Conservation (phyloP, 139 green algal genomes). For the Dunaliella sp. region DNA sequence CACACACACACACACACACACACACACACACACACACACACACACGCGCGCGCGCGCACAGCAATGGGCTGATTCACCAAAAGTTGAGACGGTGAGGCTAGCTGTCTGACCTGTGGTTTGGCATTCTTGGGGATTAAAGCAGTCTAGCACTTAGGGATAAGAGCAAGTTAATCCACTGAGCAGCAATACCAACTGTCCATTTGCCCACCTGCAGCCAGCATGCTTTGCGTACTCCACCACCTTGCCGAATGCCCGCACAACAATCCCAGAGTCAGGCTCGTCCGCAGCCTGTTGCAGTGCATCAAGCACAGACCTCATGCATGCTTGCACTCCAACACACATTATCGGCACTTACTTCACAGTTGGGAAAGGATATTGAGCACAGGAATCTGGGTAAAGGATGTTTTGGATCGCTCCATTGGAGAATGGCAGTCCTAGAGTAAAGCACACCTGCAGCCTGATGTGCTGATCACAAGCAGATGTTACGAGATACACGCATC, state of each 20-base stretch:
- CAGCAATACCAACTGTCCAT: too few species aligned
- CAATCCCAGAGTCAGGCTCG: background rate
- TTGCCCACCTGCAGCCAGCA: background rate
- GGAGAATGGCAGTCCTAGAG: background rate
- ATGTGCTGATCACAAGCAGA: background rate
- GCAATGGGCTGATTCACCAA: background rate
- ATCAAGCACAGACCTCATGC: too few species aligned
- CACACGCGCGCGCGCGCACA: background rate
- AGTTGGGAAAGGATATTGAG: background rate
- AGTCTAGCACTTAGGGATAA: too few species aligned
- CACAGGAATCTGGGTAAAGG: background rate
- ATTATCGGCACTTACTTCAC: background rate
- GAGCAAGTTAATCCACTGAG: too few species aligned
- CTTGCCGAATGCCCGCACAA: slow-evolving; percentile 13
- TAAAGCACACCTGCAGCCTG: background rate
- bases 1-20: background rate
- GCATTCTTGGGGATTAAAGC: too few species aligned
- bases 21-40: background rate
- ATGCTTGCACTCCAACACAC: background rate
- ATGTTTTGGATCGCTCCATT: background rate
- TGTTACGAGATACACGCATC: too few species aligned
- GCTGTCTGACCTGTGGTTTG: too few species aligned
- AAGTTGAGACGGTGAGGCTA: too few species aligned
- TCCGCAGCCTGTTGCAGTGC: background rate
- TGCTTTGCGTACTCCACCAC: slow-evolving; percentile 54